Base-by-base conservation (phyloP, 352 stramenopile genomes). In the Pythium sukuiense region DNA sequence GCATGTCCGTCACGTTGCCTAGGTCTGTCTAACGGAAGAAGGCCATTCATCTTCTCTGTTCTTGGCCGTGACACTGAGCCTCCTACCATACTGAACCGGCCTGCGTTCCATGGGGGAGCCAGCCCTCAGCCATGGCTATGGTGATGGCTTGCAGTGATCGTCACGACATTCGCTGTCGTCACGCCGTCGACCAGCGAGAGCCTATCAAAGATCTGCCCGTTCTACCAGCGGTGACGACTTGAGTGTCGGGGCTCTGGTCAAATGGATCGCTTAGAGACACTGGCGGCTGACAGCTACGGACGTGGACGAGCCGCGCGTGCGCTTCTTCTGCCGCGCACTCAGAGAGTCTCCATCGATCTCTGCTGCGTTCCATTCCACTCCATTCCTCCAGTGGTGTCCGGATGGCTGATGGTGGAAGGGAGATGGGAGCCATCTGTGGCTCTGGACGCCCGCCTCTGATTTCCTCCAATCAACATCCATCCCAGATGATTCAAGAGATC, bases 341-440 rank as follows among this genome's bases (percentile, higher is more conserved):
- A 43, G 4, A 16, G 35, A 7, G 35, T 43, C 35, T 43, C 35
- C 7, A 43, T 11, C 35, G 7, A 43, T 43, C 35, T 43, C 35
- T 43, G 35, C 35, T 12, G 6, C 11, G 32, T 16, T 43, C 35
- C 35, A 14, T 43, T 43, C 35, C 35, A 43, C 16, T 43, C 35
- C 35, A 35, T 35, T 55, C 49, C 24, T 35, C 49, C 49, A 24
- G 20, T 24, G 20, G 20, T 24, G 20, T 55, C 27, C 24, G 18
- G 18, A 29, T 29, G 18, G n/a, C 49, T 20, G 29, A 55, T 20
- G 49, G 49, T 26, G 49, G 29, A 35, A 30, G 49, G 49, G 18
- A 52, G 45, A 30, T 26, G 13, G 29, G n/a, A 55, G 49, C 49
- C 49, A 55, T 55, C 49, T 55, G 49, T 55, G 49, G 49, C 26